phyloP scores from a whole-genome alignment of 2,329 filamentous ascomycete species.

The Helotiales sp. region DNA sequence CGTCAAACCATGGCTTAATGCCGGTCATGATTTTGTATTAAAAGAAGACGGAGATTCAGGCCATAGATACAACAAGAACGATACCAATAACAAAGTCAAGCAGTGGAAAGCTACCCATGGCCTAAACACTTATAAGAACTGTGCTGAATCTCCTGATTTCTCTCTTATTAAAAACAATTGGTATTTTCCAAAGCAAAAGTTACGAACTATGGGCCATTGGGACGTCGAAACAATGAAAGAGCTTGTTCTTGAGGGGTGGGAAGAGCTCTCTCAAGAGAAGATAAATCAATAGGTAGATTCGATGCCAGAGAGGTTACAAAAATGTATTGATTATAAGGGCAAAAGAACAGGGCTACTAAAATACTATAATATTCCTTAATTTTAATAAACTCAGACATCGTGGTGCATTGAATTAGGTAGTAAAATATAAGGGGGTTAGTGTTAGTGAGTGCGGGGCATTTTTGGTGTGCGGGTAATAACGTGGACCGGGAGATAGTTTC shows the following conservation, averaged over 20 bases:
- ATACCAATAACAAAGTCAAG: not conserved
- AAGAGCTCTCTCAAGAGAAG: not conserved
- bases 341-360: not conserved
- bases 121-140: slow-evolving; percentile 6
- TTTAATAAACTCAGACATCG: not conserved
- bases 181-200: not conserved
- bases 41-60: slow-evolving; percentile 22
- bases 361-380: not conserved
- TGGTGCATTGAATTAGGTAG: not conserved
- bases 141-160: slow-evolving; percentile 1
- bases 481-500: not conserved
- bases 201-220: not conserved
- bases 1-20: slow-evolving; percentile 8
- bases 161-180: not conserved
- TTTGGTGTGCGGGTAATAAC: not conserved
- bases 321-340: not conserved
- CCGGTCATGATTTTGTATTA: slow-evolving; percentile 13
- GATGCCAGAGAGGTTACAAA: not conserved
- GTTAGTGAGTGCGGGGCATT: not conserved
- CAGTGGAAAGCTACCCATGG: not conserved
- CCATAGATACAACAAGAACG: slow-evolving; percentile 3
- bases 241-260: slow-evolving; percentile 1
- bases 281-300: not conserved
- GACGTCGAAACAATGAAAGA: not conserved
- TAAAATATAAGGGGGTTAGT: not conserved